phyloP scores from a whole-genome alignment of 2,329 filamentous ascomycete genomes.

The Simplicillium aogashimaense region DNA sequence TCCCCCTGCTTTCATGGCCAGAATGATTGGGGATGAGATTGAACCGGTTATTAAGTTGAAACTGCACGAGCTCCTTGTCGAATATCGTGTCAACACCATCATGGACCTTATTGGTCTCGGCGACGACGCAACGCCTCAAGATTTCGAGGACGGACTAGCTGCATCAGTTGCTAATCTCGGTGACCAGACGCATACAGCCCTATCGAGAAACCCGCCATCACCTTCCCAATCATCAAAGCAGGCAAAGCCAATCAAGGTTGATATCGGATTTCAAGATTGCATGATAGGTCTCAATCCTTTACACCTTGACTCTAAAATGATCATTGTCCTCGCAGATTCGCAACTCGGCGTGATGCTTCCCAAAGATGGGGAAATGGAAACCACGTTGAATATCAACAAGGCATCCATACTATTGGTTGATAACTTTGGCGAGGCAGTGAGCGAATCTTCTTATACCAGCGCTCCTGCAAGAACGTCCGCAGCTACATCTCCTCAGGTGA shows the following conservation, averaged over 20 bases:
- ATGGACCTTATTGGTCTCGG: slow-evolving; percentile 68
- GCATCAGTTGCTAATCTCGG: slow-evolving; percentile 71
- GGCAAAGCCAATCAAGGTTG: slow-evolving; percentile 53
- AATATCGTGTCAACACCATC: slow-evolving; percentile 78
- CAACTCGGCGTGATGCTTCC: slow-evolving; percentile 60
- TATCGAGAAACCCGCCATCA: slow-evolving; percentile 20
- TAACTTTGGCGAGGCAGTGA: slow-evolving; percentile 38
- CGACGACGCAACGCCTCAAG: slow-evolving; percentile 57
- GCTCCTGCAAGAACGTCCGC: slow-evolving; percentile 17
- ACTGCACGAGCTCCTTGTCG: slow-evolving; percentile 71
- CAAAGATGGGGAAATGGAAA: slow-evolving; percentile 52
- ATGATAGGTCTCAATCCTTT: slow-evolving; percentile 78
- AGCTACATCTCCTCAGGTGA: slow-evolving; percentile 39
- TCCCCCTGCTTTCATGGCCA: slow-evolving; percentile 62
- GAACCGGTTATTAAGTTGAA: slow-evolving; percentile 86
- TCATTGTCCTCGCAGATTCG: slow-evolving; percentile 71
- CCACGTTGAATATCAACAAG: slow-evolving; percentile 62
- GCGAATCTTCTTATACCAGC: slow-evolving; percentile 6
- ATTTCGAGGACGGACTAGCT: slow-evolving; percentile 65
- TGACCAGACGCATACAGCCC: slow-evolving; percentile 46
- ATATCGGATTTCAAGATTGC: slow-evolving; percentile 72
- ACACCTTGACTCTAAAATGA: slow-evolving; percentile 61
- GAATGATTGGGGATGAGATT: slow-evolving; percentile 89
- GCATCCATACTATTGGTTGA: slow-evolving; percentile 78
- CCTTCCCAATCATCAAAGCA: slow-evolving; percentile 16